Base-by-base conservation (phyloP, 805 yeast species). In the Wickerhamomyces queroliae region DNA sequence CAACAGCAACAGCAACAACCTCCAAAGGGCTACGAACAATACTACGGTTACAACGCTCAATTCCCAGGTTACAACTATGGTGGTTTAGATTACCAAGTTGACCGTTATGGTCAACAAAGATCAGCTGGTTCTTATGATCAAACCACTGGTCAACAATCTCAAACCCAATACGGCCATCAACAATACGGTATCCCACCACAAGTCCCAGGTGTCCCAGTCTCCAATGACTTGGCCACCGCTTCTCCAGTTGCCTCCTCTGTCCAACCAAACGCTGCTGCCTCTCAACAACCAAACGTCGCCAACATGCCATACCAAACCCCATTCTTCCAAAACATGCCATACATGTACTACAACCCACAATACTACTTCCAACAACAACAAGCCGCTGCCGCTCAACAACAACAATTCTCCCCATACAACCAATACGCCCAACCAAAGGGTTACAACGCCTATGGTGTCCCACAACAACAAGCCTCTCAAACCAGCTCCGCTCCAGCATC, bases 191-290 rank as follows among this genome's bases (percentile, higher is more conserved):
- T 44, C 20, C 55, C 55, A 38, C 49, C 55, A 27, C 61, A 52
- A 50, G 46, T 39, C 21, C 31, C 31, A 28, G 15, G 17, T 9
- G 15, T 28, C 5, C 31, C 31, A 28, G 37, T 24, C 17, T 19
- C 29, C 9, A 31, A 34, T 17, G 36, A 33, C 22, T 27, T 40
- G 26, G 37, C 43, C 8, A 44, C 47, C 26, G 55, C 55, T 32
- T 54, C 62, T 27, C 58, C 61, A 39, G 58, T 51, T 33, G 41
- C 51, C 31, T 45, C 59, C 13, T 34, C 51, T 32, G 55, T 50
- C 31, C 61, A 58, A 43, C 56, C 56, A 48, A 48, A 33, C 33
- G 31, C 42, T 24, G 43, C 36, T 23, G 33, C 45, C 25, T 38
- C 49, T 22, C 52, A 44, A 42, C 56, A 48, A 41, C 53, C 53